A percentile compares a stretch with the other conserved stretches of the same genome.
phyloP scores from a whole-genome alignment of 768 basidiomycete genomes.

The Pulveroboletus frians region DNA sequence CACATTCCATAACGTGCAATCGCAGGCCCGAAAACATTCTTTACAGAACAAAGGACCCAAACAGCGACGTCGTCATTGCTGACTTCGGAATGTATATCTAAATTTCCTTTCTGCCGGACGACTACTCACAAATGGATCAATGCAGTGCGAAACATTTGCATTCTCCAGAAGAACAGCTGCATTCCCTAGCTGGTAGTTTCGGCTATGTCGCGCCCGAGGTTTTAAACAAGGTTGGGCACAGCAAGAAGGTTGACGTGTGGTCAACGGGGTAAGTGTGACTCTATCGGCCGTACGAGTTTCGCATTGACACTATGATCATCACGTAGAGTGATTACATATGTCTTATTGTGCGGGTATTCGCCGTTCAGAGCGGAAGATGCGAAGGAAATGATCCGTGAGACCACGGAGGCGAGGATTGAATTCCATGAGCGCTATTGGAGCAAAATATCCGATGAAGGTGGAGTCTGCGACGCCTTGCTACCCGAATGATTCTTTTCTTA shows the following conservation, averaged over 20 bases:
- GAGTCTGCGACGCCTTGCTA: constrained; percentile 3
- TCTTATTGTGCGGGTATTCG: constrained; percentile 90
- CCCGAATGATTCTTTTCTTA: neutral
- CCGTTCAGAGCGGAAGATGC: constrained; percentile 87
- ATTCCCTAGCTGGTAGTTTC: constrained; percentile 72
- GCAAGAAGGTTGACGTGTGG: constrained; percentile 94
- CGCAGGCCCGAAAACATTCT: constrained; percentile 92
- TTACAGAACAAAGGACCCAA: constrained; percentile 68
- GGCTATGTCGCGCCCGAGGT: constrained; percentile 94
- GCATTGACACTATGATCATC: neutral
- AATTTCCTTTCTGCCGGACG: neutral
- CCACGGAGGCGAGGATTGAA: constrained; percentile 76
- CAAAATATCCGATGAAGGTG: constrained; percentile 77
- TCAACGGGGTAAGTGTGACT: constrained; percentile 66
- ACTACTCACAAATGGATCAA: neutral
- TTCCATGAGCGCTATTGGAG: constrained; percentile 96
- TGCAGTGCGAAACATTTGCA: constrained; percentile 78
- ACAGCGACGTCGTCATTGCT: constrained; percentile 89
- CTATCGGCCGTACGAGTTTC: neutral
- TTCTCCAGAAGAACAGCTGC: constrained; percentile 63
- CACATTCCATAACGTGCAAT: neutral
- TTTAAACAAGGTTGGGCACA: constrained; percentile 73
- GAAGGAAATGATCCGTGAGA: constrained; percentile 73
- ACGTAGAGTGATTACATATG: constrained; percentile 85
- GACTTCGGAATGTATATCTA: constrained; percentile 90